These are phyloP conservation scores for Gossypium raimondii DNA, from an alignment of 345 rosid species.

Conservation along the genomic window DNA sequence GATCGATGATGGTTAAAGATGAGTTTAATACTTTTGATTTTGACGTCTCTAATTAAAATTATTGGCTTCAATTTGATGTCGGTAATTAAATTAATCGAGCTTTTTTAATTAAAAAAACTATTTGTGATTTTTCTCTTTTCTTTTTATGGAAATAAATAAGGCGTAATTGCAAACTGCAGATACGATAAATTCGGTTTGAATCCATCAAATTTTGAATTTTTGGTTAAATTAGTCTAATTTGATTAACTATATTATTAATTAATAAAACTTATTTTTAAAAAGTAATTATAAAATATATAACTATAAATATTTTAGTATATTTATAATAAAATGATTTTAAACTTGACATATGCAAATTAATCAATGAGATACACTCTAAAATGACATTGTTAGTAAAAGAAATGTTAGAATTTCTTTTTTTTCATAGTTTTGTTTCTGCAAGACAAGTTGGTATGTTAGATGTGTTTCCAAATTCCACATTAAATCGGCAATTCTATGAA, in stretches of 20 bases:
- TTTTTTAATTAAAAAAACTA: neutral
- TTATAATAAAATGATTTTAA: neutral
- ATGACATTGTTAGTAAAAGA: neutral
- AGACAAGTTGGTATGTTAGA: neutral
- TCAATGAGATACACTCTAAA: neutral
- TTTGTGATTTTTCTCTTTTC: neutral
- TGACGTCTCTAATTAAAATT: neutral
- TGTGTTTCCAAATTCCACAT: neutral
- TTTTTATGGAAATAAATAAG: neutral
- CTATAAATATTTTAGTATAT: too few relatives aligned
- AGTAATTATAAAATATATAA: too few relatives aligned
- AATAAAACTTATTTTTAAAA: too few relatives aligned
- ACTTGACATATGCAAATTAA: neutral
- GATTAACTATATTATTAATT: too few relatives aligned
- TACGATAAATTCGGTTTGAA: slow-evolving; percentile 3
- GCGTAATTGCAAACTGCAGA: neutral
- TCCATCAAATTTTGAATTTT: neutral
- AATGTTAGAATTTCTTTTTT: too few relatives aligned
- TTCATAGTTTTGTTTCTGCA: too few relatives aligned
- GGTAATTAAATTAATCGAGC: neutral
- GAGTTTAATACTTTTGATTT: neutral
- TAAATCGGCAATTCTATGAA: neutral
- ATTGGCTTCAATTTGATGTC: neutral
- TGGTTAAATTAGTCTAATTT: neutral
- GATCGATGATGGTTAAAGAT: neutral